phyloP scores from a whole-genome alignment of 345 rosid species.

The Angophora floribunda region DNA sequence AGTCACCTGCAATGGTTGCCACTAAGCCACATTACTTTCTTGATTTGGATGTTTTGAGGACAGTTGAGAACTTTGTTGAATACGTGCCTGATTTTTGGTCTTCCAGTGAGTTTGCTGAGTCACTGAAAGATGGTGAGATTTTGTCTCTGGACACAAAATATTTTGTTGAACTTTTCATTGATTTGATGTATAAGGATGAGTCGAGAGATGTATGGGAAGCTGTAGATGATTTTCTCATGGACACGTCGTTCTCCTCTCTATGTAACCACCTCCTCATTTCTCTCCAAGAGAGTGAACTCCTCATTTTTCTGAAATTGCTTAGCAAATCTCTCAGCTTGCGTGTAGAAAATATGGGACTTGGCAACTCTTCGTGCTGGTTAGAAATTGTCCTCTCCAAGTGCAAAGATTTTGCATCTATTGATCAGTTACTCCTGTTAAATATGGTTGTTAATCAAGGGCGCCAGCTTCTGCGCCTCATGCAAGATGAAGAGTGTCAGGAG shows the following conservation, averaged over 20 bases:
- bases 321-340: constrained; percentile 14
- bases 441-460: constrained; percentile 58
- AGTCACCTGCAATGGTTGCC: constrained; percentile 91
- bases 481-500: constrained; percentile 45
- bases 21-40: constrained; percentile 95
- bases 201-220: constrained; percentile 59
- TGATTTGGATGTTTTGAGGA: constrained; percentile 66
- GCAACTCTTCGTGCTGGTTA: constrained; percentile 45
- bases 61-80: constrained; percentile 68
- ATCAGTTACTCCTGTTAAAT: constrained; percentile 56
- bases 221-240: constrained; percentile 53
- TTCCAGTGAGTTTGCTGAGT: constrained; percentile 67
- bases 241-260: constrained; percentile 53
- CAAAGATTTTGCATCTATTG: constrained; percentile 35
- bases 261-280: constrained; percentile 64
- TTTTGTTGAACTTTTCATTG: constrained; percentile 50
- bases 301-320: constrained; percentile 42
- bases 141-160: constrained; percentile 48
- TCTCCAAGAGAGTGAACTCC: constrained; percentile 53
- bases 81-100: constrained; percentile 94
- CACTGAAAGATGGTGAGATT: constrained; percentile 76
- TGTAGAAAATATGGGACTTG: constrained; percentile 11
- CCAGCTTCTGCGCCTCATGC: constrained; percentile 44
- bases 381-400: constrained; percentile 41
- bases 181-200: constrained; percentile 66